phyloP scores from a whole-genome alignment of 2,329 filamentous ascomycete species.

The Cladophialophora yegresii region DNA sequence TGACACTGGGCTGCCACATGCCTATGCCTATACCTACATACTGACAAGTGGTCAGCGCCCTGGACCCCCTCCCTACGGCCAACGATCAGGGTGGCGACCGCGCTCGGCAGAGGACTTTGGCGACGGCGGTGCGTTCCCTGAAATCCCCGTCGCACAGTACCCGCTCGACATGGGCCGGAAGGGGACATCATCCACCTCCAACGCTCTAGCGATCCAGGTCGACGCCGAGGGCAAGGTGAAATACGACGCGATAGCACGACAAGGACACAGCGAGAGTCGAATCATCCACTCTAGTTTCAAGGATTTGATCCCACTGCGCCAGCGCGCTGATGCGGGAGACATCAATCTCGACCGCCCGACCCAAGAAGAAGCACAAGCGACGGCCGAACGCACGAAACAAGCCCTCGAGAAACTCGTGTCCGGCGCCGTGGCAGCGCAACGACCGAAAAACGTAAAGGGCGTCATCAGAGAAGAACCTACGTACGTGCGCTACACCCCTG shows the following conservation, averaged over 20 bases:
- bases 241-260: conserved; percentile 90
- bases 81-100: conserved; percentile 87
- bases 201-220: conserved; percentile 89
- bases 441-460: conserved; percentile 87
- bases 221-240: conserved; percentile 91
- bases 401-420: conserved; percentile 79
- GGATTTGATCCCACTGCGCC: conserved; percentile 88
- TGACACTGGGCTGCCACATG: background rate
- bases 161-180: conserved; percentile 93
- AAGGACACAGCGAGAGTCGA: conserved; percentile 79
- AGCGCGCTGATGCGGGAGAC: conserved; percentile 89
- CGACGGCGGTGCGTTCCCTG: conserved; percentile 93
- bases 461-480: conserved; percentile 81
- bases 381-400: conserved; percentile 83
- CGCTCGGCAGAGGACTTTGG: conserved; percentile 87
- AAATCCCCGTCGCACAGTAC: conserved; percentile 91
- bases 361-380: conserved; percentile 78
- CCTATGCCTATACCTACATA: conserved; percentile 3
- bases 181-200: conserved; percentile 64
- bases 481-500: conserved; percentile 92
- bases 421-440: conserved; percentile 86
- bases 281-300: conserved; percentile 96
- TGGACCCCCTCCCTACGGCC: conserved; percentile 84
- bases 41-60: conserved; percentile 57
- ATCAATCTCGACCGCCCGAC: conserved; percentile 82